phyloP scores from a whole-genome alignment of 2,329 filamentous ascomycete species.

The Hypoxylon sp. region DNA sequence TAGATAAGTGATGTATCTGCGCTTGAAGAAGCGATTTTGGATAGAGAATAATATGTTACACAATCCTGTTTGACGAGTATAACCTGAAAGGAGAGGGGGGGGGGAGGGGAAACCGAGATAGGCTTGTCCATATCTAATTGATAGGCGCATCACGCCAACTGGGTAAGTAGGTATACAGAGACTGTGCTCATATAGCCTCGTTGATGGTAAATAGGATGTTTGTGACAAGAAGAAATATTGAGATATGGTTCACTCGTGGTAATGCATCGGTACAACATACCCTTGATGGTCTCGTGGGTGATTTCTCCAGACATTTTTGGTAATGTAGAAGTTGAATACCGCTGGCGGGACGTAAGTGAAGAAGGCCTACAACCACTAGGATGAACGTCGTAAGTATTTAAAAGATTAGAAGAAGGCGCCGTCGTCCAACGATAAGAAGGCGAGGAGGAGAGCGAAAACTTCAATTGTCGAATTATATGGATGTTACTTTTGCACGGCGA shows the following conservation, averaged over 20 bases:
- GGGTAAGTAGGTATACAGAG: neutral
- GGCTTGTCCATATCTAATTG: neutral
- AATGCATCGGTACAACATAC: slow-evolving; percentile 57
- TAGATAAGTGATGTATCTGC: neutral
- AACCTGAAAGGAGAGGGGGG: slow-evolving; percentile 1
- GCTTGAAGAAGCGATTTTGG: neutral
- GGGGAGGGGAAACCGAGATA: slow-evolving; percentile 3
- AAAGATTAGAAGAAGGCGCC: neutral
- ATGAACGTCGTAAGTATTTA: slow-evolving; percentile 22
- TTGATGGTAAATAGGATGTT: neutral
- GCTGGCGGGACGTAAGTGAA: slow-evolving; percentile 12
- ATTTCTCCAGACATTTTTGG: slow-evolving; percentile 66
- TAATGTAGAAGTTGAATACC: slow-evolving; percentile 8
- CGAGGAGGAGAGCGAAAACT: slow-evolving; percentile 12
- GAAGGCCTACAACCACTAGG: slow-evolving; percentile 5
- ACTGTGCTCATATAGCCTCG: neutral
- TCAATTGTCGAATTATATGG: slow-evolving; percentile 20
- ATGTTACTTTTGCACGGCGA: slow-evolving; percentile 27
- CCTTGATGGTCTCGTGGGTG: slow-evolving; percentile 71
- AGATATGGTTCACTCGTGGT: slow-evolving; percentile 7
- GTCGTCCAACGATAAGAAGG: slow-evolving; percentile 13
- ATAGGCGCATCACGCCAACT: neutral
- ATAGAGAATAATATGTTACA: slow-evolving; percentile 16
- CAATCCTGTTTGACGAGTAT: slow-evolving; percentile 1
- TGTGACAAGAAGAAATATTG: neutral